Evolutionary conservation across 148 eudicot species (phyloP).

Genomic region (Arctostaphylos glauca): DNA sequence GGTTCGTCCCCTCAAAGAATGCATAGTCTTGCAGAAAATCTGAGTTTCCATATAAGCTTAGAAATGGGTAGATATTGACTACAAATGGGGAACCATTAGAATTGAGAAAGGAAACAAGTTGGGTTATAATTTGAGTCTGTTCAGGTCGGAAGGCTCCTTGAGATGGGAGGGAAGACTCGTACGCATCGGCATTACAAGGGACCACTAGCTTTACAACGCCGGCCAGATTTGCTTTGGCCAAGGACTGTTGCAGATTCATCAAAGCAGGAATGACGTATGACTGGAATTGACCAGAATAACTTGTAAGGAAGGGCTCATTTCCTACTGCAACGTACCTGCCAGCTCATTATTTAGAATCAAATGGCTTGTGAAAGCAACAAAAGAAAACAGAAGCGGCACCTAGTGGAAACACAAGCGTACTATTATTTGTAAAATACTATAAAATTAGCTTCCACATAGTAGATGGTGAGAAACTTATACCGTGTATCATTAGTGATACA

Average conservation of each 20-base stretch:
- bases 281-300: conserved; percentile 65
- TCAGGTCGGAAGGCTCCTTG: conserved; percentile 82
- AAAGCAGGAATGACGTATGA: conserved; percentile 69
- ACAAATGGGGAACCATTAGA: conserved; percentile 76
- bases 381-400: background rate
- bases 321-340: conserved; percentile 84
- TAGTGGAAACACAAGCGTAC: background rate
- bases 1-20: conserved; percentile 70
- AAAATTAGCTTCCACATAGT: background rate
- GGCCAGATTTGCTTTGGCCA: conserved; percentile 67
- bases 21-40: conserved; percentile 92
- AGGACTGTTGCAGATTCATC: conserved; percentile 68
- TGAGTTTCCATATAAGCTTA: conserved; percentile 68
- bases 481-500: background rate
- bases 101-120: conserved; percentile 66
- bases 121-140: conserved; percentile 57
- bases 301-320: conserved; percentile 77
- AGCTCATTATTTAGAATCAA: conserved; percentile 15
- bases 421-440: background rate
- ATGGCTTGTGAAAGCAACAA: background rate
- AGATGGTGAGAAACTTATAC: background rate
- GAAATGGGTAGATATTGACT: conserved; percentile 83
- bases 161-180: conserved; percentile 65
- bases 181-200: conserved; percentile 92
- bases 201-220: conserved; percentile 66